Evolutionary conservation across 768 basidiomycete species (phyloP).

Genomic region (Calocybe indica): DNA sequence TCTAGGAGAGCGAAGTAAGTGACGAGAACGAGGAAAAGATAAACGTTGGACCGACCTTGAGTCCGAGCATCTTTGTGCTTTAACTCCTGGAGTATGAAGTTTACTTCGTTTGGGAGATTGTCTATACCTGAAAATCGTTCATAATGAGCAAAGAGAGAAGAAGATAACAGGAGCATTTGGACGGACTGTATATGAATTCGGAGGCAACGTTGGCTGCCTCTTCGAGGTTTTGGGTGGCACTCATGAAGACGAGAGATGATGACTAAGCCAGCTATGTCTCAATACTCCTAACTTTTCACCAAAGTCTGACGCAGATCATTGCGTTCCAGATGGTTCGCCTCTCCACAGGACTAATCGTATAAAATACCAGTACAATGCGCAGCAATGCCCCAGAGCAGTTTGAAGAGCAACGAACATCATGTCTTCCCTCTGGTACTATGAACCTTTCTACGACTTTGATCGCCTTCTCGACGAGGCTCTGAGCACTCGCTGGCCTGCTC

Average conservation of each 20-base stretch:
- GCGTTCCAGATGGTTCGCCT: too few species aligned
- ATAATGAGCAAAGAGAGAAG: not conserved
- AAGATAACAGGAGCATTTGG: not conserved
- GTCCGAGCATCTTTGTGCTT: conserved; percentile 36
- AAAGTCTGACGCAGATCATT: not conserved
- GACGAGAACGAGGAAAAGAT: not conserved
- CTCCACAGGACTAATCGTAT: not conserved
- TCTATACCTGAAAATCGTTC: conserved; percentile 34
- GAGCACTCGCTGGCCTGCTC: conserved; percentile 8
- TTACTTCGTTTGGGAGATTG: conserved; percentile 48
- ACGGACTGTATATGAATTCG: conserved; percentile 52
- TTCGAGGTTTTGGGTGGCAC: conserved; percentile 36
- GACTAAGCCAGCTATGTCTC: conserved; percentile 5
- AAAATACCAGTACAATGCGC: too few species aligned
- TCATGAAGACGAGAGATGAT: conserved; percentile 6
- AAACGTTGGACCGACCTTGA: conserved; percentile 26
- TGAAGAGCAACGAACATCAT: not conserved
- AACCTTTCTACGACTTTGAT: conserved; percentile 39
- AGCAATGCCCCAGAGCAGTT: too few species aligned
- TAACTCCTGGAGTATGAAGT: conserved; percentile 48
- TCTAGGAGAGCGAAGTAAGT: conserved; percentile 21
- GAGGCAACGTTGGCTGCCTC: conserved; percentile 49
- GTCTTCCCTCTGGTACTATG: conserved; percentile 28
- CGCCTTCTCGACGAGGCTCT: conserved; percentile 37
- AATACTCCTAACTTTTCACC: not conserved